Percentiles rank a stretch among this genome's conserved stretches.
Conservation (phyloP, 2,329 filamentous ascomycete genomes). For the Pestalotiopsis fici region DNA sequence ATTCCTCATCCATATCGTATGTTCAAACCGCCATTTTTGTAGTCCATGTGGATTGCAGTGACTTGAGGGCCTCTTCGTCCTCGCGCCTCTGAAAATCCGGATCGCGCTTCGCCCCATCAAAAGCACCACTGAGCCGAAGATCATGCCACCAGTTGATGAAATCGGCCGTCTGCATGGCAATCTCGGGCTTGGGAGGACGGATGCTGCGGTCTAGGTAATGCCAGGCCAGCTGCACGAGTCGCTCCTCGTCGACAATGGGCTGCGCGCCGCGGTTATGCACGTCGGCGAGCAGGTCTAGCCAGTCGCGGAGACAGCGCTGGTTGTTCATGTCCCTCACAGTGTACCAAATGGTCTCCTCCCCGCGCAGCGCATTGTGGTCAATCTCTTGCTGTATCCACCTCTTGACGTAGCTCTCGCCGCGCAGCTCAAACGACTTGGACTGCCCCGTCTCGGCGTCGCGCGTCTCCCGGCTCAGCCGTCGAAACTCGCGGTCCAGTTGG, state of each 20-base stretch:
- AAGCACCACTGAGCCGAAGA: conserved; percentile 15
- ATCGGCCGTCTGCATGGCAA: conserved; percentile 14
- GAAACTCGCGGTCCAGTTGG: conserved; percentile 24
- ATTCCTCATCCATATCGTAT: not conserved
- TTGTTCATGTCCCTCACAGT: conserved; percentile 19
- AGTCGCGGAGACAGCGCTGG: conserved; percentile 20
- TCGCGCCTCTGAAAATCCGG: conserved; percentile 17
- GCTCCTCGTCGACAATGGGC: conserved; percentile 19
- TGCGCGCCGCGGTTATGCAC: conserved; percentile 15
- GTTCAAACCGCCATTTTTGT: not conserved
- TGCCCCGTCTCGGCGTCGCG: conserved; percentile 11
- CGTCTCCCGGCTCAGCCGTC: conserved; percentile 13
- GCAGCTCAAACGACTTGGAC: conserved; percentile 14
- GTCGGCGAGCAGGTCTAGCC: conserved; percentile 19
- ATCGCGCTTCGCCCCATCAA: conserved; percentile 14
- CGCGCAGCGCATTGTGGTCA: conserved; percentile 11
- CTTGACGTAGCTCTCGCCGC: conserved; percentile 20
- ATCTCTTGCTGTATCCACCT: conserved; percentile 22
- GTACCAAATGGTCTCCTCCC: conserved; percentile 23
- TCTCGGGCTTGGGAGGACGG: conserved; percentile 17
- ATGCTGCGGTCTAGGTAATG: conserved; percentile 26
- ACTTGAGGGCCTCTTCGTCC: conserved; percentile 9
- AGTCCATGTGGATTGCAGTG: not conserved
- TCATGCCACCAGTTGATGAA: conserved; percentile 22
- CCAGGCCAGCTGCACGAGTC: conserved; percentile 27